Evolutionary conservation across 2,329 filamentous ascomycete genomes (phyloP).

Genomic region (Monosporascus sp.): DNA sequence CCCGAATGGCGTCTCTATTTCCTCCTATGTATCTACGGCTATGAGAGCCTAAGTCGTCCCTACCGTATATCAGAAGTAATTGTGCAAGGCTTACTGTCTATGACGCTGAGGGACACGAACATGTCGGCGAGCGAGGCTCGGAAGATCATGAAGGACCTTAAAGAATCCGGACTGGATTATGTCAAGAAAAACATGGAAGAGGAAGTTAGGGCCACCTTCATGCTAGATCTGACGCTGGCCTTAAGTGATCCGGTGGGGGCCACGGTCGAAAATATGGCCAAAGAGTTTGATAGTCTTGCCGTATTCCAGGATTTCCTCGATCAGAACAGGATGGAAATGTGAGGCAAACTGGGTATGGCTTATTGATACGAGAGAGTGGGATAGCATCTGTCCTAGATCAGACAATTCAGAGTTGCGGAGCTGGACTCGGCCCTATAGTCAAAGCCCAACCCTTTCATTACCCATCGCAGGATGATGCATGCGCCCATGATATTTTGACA

Average conservation of each 20-base stretch:
- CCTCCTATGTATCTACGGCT: conserved; percentile 32
- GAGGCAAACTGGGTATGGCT: no score
- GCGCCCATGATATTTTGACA: no score
- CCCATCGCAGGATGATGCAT: no score
- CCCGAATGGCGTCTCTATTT: conserved; percentile 30
- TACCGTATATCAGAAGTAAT: conserved; percentile 32
- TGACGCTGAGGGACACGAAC: conserved; percentile 28
- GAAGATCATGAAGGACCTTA: conserved; percentile 25
- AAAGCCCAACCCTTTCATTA: no score
- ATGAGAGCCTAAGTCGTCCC: conserved; percentile 27
- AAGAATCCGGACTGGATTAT: conserved; percentile 14
- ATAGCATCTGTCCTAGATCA: no score
- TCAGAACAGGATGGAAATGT: conserved; percentile 5
- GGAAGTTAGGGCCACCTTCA: conserved; percentile 29
- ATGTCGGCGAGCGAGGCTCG: conserved; percentile 25
- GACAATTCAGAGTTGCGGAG: no score
- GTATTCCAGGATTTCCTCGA: conserved; percentile 28
- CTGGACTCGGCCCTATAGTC: no score
- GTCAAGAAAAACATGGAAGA: conserved; percentile 14
- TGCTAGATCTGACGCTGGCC: conserved; percentile 31
- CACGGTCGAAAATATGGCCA: conserved; percentile 27
- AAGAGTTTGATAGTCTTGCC: conserved; percentile 27
- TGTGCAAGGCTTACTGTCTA: conserved; percentile 27
- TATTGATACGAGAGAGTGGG: no score
- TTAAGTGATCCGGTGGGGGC: conserved; percentile 28